These are phyloP conservation scores for Dryas integrifolia DNA, from an alignment of 331 rosid genomes.

Conservation along the genomic window DNA sequence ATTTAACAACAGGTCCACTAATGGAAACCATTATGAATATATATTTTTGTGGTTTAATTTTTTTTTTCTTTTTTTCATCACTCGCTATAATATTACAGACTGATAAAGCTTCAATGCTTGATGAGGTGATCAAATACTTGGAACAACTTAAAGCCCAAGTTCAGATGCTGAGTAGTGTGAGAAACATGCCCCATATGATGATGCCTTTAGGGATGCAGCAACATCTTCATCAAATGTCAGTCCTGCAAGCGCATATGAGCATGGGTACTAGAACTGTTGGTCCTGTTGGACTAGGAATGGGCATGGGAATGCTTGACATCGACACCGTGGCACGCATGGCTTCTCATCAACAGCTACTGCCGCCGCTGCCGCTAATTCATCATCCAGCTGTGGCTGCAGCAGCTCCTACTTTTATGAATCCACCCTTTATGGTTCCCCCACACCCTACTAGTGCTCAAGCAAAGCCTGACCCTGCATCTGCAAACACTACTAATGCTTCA, in stretches of 20 bases:
- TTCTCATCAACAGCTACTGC: slow-evolving; percentile 18
- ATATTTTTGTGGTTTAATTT: neutral
- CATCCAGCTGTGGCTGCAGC: slow-evolving; percentile 21
- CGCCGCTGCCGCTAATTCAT: slow-evolving; percentile 26
- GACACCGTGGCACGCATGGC: slow-evolving; percentile 26
- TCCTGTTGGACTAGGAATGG: slow-evolving; percentile 35
- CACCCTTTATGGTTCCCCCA: slow-evolving; percentile 37
- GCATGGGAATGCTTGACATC: slow-evolving; percentile 40
- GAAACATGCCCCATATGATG: slow-evolving; percentile 48
- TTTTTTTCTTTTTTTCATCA: too few species aligned
- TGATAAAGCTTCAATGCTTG: slow-evolving; percentile 76
- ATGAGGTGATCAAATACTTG: slow-evolving; percentile 64
- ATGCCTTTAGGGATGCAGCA: slow-evolving; percentile 53
- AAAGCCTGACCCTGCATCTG: slow-evolving; percentile 35
- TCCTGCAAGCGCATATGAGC: slow-evolving; percentile 46
- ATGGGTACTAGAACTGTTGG: slow-evolving; percentile 34
- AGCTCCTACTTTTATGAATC: slow-evolving; percentile 23
- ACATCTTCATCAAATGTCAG: slow-evolving; percentile 49
- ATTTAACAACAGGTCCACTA: too few species aligned
- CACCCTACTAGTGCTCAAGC: slow-evolving; percentile 21
- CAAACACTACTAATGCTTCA: slow-evolving; percentile 22
- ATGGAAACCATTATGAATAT: neutral
- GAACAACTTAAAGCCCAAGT: slow-evolving; percentile 70
- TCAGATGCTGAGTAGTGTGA: slow-evolving; percentile 51
- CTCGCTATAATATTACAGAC: slow-evolving; percentile 36